Evolutionary conservation across 768 basidiomycete genomes (phyloP).

Genomic region (Candolleomyces efflorescens): DNA sequence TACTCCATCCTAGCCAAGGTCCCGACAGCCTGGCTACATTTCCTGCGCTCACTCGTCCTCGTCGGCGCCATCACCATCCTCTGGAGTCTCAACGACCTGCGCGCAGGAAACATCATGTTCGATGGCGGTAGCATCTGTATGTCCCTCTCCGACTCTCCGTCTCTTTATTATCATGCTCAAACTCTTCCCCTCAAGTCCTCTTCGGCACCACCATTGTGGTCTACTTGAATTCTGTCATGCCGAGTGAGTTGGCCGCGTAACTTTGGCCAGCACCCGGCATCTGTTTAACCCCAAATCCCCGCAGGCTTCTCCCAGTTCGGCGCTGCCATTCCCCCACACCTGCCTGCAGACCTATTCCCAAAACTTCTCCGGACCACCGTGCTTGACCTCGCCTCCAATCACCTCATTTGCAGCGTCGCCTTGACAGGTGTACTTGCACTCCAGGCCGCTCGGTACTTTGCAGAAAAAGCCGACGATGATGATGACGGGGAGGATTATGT

Average conservation of each 20-base stretch:
- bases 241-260: conserved; percentile 49
- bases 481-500: conserved; percentile 47
- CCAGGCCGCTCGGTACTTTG: conserved; percentile 84
- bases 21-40: conserved; percentile 46
- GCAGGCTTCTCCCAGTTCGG: conserved; percentile 46
- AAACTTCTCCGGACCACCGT: conserved; percentile 55
- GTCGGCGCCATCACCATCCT: conserved; percentile 66
- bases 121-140: conserved; percentile 85
- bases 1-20: conserved; percentile 74
- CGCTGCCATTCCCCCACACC: conserved; percentile 45
- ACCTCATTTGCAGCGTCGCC: conserved; percentile 84
- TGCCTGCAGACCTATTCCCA: conserved; percentile 57
- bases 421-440: conserved; percentile 82
- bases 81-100: conserved; percentile 73
- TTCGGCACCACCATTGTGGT: conserved; percentile 67
- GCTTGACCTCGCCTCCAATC: conserved; percentile 76
- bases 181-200: conserved; percentile 47
- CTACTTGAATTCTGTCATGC: conserved; percentile 74
- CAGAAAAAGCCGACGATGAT: conserved; percentile 61
- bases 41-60: conserved; percentile 50
- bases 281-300: not conserved
- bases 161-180: not conserved
- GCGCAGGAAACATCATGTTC: conserved; percentile 86
- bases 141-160: conserved; percentile 22
- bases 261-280: not conserved